Conservation (phyloP, 2,329 filamentous ascomycete genomes). For the Xylaria sp. region DNA sequence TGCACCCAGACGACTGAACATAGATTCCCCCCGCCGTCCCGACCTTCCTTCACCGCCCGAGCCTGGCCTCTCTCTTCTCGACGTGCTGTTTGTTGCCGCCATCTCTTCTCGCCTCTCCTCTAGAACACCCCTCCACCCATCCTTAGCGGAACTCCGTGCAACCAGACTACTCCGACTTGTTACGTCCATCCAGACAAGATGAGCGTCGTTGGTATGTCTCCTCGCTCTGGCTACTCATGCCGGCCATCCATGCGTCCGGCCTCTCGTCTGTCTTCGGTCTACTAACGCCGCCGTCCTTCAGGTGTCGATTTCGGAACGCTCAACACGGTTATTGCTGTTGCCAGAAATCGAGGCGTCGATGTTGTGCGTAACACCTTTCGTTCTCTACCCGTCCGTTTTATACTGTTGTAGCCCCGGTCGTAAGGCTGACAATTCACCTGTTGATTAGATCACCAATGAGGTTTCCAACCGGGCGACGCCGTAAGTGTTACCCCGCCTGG, state of each 20-base stretch:
- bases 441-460: slow-evolving; percentile 89
- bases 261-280: slow-evolving; percentile 27
- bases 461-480: slow-evolving; percentile 98
- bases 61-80: not conserved
- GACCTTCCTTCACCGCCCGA: slow-evolving; percentile 21
- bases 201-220: slow-evolving; percentile 64
- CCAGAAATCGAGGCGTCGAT: slow-evolving; percentile 98
- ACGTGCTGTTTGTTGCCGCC: slow-evolving; percentile 24
- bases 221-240: slow-evolving; percentile 15
- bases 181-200: slow-evolving; percentile 55
- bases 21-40: slow-evolving; percentile 8
- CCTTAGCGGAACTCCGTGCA: slow-evolving; percentile 4
- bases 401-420: slow-evolving; percentile 35
- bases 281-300: slow-evolving; percentile 43
- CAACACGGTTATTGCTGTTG: slow-evolving; percentile 97
- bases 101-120: not conserved
- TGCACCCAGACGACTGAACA: slow-evolving; percentile 18
- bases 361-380: slow-evolving; percentile 76
- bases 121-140: not conserved
- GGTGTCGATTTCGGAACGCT: slow-evolving; percentile 96
- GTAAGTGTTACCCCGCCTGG: slow-evolving; percentile 67
- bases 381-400: slow-evolving; percentile 28
- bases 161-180: slow-evolving; percentile 33
- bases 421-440: slow-evolving; percentile 34
- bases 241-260: slow-evolving; percentile 3